phyloP scores from a whole-genome alignment of 192 early-diverging fungal species.

The Rhizoclosmatium sp. region DNA sequence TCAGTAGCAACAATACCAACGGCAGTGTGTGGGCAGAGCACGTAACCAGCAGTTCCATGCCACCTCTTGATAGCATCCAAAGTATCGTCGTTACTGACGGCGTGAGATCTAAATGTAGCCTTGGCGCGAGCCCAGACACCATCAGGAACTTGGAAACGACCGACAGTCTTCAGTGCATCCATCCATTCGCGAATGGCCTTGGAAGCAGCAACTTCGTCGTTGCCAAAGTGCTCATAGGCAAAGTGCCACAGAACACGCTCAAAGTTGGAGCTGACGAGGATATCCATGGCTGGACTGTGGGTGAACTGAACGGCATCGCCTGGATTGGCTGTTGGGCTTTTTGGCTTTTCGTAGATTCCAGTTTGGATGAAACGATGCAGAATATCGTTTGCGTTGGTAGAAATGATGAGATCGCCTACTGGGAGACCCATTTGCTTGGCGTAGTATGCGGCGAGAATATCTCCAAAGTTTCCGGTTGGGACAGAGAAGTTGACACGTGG shows the following conservation, averaged over 20 bases:
- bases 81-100: conserved; percentile 78
- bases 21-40: conserved; percentile 96
- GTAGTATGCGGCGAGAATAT: conserved; percentile 89
- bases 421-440: conserved; percentile 93
- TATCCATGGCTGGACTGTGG: conserved; percentile 97
- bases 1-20: conserved; percentile 92
- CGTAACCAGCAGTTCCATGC: conserved; percentile 78
- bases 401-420: conserved; percentile 77
- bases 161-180: conserved; percentile 73
- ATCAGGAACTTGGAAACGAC: conserved; percentile 75
- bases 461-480: conserved; percentile 98
- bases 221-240: conserved; percentile 41
- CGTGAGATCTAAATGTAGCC: conserved; percentile 75
- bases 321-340: conserved; percentile 19
- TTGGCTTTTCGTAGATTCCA: conserved; percentile 82
- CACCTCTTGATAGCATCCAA: conserved; percentile 68
- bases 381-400: conserved; percentile 99
- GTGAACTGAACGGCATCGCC: conserved; percentile 71
- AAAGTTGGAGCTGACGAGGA: conserved; percentile 95
- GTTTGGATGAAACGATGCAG: conserved; percentile 91
- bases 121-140: conserved; percentile 71
- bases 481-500: conserved; percentile 74
- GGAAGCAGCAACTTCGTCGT: conserved; percentile 37
- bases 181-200: conserved; percentile 68
- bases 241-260: conserved; percentile 95